Conservation (phyloP, 2,329 filamentous ascomycete genomes). For the Pseudogymnoascus sp. region DNA sequence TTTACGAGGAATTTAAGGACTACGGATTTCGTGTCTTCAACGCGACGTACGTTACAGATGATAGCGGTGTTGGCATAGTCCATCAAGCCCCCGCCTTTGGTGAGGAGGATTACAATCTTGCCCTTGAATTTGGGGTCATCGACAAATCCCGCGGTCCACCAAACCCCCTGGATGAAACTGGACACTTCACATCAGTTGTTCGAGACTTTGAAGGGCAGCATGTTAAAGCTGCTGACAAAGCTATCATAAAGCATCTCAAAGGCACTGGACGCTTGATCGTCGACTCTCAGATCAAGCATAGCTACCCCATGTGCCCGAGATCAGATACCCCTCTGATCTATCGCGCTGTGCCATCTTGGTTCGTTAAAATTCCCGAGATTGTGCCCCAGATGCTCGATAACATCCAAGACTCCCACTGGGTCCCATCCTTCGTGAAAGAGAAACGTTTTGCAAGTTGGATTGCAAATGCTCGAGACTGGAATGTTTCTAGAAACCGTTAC, state of each 20-base stretch:
- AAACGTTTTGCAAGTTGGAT: conserved; percentile 90
- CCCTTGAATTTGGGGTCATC: conserved; percentile 68
- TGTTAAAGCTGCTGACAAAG: conserved; percentile 87
- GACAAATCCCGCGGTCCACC: conserved; percentile 70
- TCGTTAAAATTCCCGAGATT: conserved; percentile 77
- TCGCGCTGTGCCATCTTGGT: conserved; percentile 88
- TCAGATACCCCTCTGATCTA: conserved; percentile 95
- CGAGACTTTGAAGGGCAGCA: conserved; percentile 77
- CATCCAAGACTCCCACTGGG: conserved; percentile 85
- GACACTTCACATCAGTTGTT: conserved; percentile 69
- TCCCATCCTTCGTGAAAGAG: conserved; percentile 83
- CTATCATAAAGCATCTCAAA: conserved; percentile 85
- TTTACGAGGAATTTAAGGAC: conserved; percentile 82
- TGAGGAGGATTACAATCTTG: conserved; percentile 90
- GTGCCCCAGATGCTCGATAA: conserved; percentile 85
- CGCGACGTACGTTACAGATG: conserved; percentile 77
- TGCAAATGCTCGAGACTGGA: conserved; percentile 85
- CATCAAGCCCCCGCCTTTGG: conserved; percentile 91
- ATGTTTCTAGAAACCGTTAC: conserved; percentile 86
- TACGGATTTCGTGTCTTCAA: conserved; percentile 73
- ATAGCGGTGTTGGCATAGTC: conserved; percentile 87
- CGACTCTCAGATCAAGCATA: conserved; percentile 82
- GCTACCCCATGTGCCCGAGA: conserved; percentile 87
- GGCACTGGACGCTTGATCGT: conserved; percentile 67
- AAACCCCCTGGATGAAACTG: conserved; percentile 80